Base-by-base conservation (phyloP, 1,284 basidiomycete species). In the Ceratobasidium papillatum region DNA sequence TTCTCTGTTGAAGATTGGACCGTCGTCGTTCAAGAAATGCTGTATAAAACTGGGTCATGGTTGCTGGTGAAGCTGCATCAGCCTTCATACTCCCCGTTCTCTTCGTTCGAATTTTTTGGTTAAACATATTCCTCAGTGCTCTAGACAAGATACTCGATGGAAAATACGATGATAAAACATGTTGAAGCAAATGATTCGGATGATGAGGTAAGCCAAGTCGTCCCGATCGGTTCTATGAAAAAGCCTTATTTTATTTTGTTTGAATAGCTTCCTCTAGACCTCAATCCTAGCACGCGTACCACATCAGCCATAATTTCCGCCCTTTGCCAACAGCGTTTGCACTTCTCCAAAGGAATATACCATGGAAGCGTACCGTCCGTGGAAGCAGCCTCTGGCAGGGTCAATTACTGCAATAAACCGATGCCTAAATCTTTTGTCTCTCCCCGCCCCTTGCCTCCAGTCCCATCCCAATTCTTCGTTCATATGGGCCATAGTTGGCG, bases 371-470 rank as follows among this genome's bases (percentile, higher is more conserved):
- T n/a, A n/a, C n/a, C n/a, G 9, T 47, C 19, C 45, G 19, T n/a
- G 19, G 9, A 47, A 4, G 9, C 45, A 4, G 9, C 59, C 38
- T 5, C 19, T 61, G 17, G 36, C 22, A 19, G 19, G 8, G 56
- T 17, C 56, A 59, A n/a, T 14, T 14, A 14, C 14, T 41, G 38
- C 7, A 41, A 5, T 41, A 5, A 41, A 7, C 38, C 38, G 14
- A 5, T 59, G 17, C 54, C 25, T 7, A 45, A 47, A 61, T 11
- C 22, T 34, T 25, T 27, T 19, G 36, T 71, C 34, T 56, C 68
- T 19, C 51, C 68, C 1, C 68, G 68, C n/a, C 68, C 68, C 52
- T 45, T 59, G 68, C 68, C 68, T 25, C 68, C 68, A 8, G 30
- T 56, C 3, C 68, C 68, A 8, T n/a, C 68, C 17, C 22, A 61